Evolutionary conservation across 768 basidiomycete species (phyloP), one percentile per base, ranked within the genome.

Genomic region (Cystoderma amianthinum): DNA sequence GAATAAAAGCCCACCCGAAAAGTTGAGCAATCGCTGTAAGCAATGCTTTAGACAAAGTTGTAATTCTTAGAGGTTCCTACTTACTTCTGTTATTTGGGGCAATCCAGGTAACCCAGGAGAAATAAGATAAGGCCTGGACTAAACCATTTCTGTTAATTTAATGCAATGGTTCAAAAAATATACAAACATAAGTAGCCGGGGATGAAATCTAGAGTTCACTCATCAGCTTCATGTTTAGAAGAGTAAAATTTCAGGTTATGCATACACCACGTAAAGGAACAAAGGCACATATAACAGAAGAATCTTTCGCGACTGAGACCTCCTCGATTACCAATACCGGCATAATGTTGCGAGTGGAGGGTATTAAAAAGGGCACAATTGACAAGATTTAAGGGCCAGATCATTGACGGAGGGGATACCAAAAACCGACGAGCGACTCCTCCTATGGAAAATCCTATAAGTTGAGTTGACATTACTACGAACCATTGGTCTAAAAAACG

Each of bases 361-460:
- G 85, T 87, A 50, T 88, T 88, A 62, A 88, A 85, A 2, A 72
- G 55, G 2, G 85, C 82, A 48, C 84, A 85, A 17, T 74, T 75
- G 22, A 85, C 81, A 15, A 86, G 71, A 35, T 81, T 80, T 9
- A 68, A 60, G 0, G 85, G 85, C 84, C 85, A 86, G 50, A 86
- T 71, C 68, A 69, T 71, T 4, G 67, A 67, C 0, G 68, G 76
- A 2, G 85, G 85, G 6, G 71, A 68, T 2, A 87, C 85, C 7
- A 87, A 72, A 69, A 87, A 87, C 12, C 83, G 77, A 6, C 80
- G 72, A 2, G 74, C 72, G 25, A 85, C 61, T 11, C 86, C 85
- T 33, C 85, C 85, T 36, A 86, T 75, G 4, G 83, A 85, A 61
- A 85, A 87, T 2, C 86, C 84, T 33, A 86, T 84, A 42, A 85